A percentile compares a stretch with the other conserved stretches of the same genome.
Conservation (phyloP, 306 rosid genomes). For the Casuarina cunninghamiana region DNA sequence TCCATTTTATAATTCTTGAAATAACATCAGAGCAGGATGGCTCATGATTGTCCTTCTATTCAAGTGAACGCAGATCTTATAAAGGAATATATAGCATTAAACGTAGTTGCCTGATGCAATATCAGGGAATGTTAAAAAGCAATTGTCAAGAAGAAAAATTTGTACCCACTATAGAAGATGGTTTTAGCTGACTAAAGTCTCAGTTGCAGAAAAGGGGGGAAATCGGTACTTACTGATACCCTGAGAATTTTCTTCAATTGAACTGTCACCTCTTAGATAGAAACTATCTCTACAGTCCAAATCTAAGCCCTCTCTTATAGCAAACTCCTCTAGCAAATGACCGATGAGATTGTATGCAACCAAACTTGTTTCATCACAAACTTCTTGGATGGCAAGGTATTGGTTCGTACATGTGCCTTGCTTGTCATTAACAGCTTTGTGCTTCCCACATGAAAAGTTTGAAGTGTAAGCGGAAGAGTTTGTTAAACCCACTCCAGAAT, state of each 20-base stretch:
- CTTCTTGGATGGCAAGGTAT: slow-evolving; percentile 66
- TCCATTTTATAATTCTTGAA: background rate
- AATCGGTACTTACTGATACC: slow-evolving; percentile 42
- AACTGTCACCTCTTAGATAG: slow-evolving; percentile 40
- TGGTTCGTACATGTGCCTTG: slow-evolving; percentile 41
- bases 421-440: slow-evolving; percentile 15
- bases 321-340: slow-evolving; percentile 56
- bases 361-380: slow-evolving; percentile 76
- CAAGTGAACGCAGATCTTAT: background rate
- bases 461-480: slow-evolving; percentile 7
- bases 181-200: background rate
- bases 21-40: slow-evolving; percentile 1
- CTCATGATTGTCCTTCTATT: background rate
- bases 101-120: slow-evolving; percentile 1
- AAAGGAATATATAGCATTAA: background rate
- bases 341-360: slow-evolving; percentile 65
- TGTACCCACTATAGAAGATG: background rate
- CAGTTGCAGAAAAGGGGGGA: background rate
- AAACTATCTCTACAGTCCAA: slow-evolving; percentile 36
- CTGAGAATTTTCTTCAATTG: slow-evolving; percentile 39
- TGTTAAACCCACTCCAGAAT: slow-evolving; percentile 18
- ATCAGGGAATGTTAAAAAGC: background rate
- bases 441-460: slow-evolving; percentile 21
- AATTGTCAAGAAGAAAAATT: background rate
- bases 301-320: slow-evolving; percentile 40